Evolutionary conservation across 768 basidiomycete species (phyloP), one percentile per base, ranked within the genome.

Genomic region (Suillus luteus): DNA sequence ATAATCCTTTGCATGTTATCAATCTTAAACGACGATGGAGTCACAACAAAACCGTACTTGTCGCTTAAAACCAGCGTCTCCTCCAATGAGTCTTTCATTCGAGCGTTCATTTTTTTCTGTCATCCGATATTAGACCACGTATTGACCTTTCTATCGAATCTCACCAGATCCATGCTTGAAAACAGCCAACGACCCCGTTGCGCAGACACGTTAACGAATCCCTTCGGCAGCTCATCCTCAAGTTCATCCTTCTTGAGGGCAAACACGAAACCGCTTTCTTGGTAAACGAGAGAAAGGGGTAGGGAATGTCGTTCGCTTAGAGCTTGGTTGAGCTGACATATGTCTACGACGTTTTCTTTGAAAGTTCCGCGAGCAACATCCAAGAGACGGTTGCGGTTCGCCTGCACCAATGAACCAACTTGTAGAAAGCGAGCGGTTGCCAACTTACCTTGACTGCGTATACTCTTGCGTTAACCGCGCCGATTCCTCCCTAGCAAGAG

Each of bases 341-440:
- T 93, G 70, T 99, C 96, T 17, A 86, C 84, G 51, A 96, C 83
- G 67, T 96, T 96, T 74, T 99, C 96, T 69, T 90, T 93, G 79
- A 90, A 98, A 0, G 96, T 96, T 73, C 94, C 94, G 3, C 97
- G 85, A 2, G 96, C 97, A 8, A 99, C 94, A 67, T 99, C 96
- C 37, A 99, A 87, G 11, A 96, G 81, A 35, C 86, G 86, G 67
- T 94, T 92, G 70, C 83, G 84, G 65, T 92, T 91, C 3, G 93
- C 91, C 85, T 90, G 54, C 8, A 58, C 51, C 43, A 44, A 35
- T 38, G 38, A 49, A 31, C 40, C 40, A 12, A 37, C 19, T 2
- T 38, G 46, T 65, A 55, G 40, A 22, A 57, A 33, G 11, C 46
- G 1, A 15, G 8, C 3, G 22, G 22, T 22, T 22, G 0, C 12